These are phyloP conservation scores for Hebeloma cylindrosporum DNA, from an alignment of 768 basidiomycete species.

Conservation along the genomic window DNA sequence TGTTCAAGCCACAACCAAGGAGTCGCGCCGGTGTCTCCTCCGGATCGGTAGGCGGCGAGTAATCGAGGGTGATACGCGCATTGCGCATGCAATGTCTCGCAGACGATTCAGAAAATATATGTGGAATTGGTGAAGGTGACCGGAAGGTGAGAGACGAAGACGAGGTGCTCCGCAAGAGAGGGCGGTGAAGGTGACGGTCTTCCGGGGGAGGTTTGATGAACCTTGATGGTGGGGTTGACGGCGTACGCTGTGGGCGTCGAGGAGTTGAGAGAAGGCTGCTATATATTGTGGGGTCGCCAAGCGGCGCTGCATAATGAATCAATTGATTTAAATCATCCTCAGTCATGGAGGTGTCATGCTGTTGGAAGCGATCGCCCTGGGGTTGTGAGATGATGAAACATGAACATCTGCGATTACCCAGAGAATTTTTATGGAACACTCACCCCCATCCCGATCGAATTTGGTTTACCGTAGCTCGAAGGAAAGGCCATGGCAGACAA, in stretches of 20 bases:
- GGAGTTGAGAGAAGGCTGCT: conserved; percentile 29
- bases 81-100: conserved; percentile 27
- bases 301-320: conserved; percentile 17
- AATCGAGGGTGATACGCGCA: conserved; percentile 25
- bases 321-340: conserved; percentile 3
- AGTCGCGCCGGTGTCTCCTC: conserved; percentile 23
- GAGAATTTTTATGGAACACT: conserved; percentile 14
- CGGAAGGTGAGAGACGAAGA: conserved; percentile 25
- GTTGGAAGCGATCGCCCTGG: conserved; percentile 13
- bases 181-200: conserved; percentile 6
- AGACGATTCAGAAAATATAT: conserved; percentile 22
- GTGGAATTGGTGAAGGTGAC: conserved; percentile 16
- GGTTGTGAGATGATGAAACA: not conserved
- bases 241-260: too few species aligned
- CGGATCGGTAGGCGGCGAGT: conserved; percentile 22
- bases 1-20: conserved; percentile 45
- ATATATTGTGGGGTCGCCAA: conserved; percentile 18
- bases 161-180: conserved; percentile 29
- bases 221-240: too few species aligned
- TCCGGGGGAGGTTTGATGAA: too few species aligned
- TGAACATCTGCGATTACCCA: not conserved
- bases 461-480: conserved; percentile 16
- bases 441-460: conserved; percentile 23
- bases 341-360: conserved; percentile 2
- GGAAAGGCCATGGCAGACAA: conserved; percentile 28